Base-by-base conservation (phyloP, 148 eudicot genomes). In the Camellia japonica region DNA sequence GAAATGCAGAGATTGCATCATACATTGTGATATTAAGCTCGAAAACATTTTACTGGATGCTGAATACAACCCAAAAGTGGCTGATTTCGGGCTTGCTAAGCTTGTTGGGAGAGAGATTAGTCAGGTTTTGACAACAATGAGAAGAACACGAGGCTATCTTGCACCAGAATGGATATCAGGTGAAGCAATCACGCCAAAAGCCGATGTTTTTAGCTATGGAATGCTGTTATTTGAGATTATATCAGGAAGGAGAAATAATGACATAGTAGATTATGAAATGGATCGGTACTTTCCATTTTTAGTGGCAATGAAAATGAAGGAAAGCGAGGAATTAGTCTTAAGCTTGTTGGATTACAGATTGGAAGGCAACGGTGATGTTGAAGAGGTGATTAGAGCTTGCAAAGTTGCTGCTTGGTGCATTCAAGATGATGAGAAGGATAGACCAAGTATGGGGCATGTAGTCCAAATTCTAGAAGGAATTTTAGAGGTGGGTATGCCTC, bases 101-200 rank as follows among this genome's bases (percentile, higher is more conserved):
- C 51, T 47, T 47, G 51, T 47, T 47, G 51, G 2, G 0, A 1
- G 51, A 47, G 7, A 47, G 6, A 4, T 47, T 7, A 47, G 51
- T 47, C 51, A 7, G 51, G 51, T 47, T 7, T 7, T 47, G 51
- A 47, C 51, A 47, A 47, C 51, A 5, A 47, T 47, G 51, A 47
- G 51, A 47, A 3, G 51, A 47, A 47, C 51, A 4, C 5, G 51
- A 47, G 51, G 61, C 61, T 9, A 10, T 56, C 61, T 56, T 56
- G 66, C 66, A 62, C 66, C 66, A 19, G 66, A 19, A 62, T 62
- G 66, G 66, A 16, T 62, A 18, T 62, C 66, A 19, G 66, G 66
- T 62, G 66, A 62, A 62, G 23, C 66, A 3, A 62, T 62, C 30
- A 16, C 38, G 4, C 23, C 66, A 62, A 62, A 62, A 12, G 66